These are phyloP conservation scores for Alternaria arborescens DNA, from an alignment of 2,329 filamentous ascomycete species.

Conservation along the genomic window DNA sequence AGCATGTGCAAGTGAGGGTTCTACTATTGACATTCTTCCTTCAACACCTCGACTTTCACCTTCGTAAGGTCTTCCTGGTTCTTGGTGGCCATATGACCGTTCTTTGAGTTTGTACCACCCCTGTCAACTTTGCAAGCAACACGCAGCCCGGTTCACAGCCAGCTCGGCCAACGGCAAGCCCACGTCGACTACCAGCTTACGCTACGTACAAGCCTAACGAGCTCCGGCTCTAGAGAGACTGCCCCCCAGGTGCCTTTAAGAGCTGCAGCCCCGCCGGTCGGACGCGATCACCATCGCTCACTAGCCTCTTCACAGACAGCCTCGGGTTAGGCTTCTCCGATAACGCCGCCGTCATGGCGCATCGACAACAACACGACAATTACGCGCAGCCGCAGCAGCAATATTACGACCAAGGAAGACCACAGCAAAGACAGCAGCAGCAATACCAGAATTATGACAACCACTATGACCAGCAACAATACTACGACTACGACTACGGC, in stretches of 20 bases:
- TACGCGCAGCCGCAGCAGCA: constrained; percentile 44
- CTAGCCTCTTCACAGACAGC: constrained; percentile 31
- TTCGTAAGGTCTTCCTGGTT: constrained; percentile 9
- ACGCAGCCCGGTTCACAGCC: constrained; percentile 19
- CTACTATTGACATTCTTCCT: constrained; percentile 21
- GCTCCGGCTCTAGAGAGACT: constrained; percentile 10
- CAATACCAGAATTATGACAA: constrained; percentile 40
- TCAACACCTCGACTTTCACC: constrained; percentile 15
- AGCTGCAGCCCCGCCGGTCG: constrained; percentile 27
- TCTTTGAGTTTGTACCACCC: constrained; percentile 31
- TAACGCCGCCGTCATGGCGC: constrained; percentile 48
- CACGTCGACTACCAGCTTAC: constrained; percentile 16
- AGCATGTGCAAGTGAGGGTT: constrained; percentile 5
- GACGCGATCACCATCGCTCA: constrained; percentile 32
- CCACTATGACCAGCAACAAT: constrained; percentile 40
- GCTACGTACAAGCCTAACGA: constrained; percentile 23
- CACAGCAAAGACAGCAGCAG: constrained; percentile 23
- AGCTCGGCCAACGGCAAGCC: constrained; percentile 7
- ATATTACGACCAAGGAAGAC: constrained; percentile 40
- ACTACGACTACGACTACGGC: constrained; percentile 46
- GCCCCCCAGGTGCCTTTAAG: constrained; percentile 18
- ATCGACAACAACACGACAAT: constrained; percentile 50
- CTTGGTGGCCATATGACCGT: constrained; percentile 17
- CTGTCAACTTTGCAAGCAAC: constrained; percentile 23
- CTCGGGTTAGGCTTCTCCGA: constrained; percentile 27